Evolutionary conservation across 2,329 filamentous ascomycete species (phyloP).

Genomic region (Aureobasidium sp.): DNA sequence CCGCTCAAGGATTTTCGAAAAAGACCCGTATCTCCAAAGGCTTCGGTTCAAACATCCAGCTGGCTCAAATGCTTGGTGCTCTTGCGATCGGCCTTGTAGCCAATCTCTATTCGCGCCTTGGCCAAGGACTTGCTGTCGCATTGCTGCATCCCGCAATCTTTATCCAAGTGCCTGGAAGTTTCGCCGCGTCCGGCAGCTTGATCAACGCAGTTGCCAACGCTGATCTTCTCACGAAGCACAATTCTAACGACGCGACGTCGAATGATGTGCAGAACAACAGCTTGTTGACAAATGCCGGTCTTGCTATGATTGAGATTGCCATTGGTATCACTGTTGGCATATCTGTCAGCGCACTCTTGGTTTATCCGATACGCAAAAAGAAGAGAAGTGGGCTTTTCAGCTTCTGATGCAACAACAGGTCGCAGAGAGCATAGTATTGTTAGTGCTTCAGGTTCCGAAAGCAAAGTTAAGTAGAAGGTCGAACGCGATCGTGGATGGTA

Average conservation of each 20-base stretch:
- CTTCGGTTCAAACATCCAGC: not conserved
- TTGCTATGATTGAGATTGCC: not conserved
- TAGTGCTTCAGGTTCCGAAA: no score
- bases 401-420: not conserved
- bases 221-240: not conserved
- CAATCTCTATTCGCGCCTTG: not conserved
- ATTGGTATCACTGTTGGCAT: not conserved
- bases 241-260: not conserved
- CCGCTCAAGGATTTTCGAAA: not conserved
- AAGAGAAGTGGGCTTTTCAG: not conserved
- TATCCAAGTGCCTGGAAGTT: constrained; percentile 1
- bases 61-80: not conserved
- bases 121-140: not conserved
- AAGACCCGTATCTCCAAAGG: not conserved
- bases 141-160: not conserved
- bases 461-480: no score
- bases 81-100: not conserved
- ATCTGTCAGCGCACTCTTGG: not conserved
- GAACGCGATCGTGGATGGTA: no score
- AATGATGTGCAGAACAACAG: not conserved
- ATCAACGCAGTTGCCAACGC: not conserved
- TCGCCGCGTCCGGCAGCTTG: not conserved
- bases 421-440: no score
- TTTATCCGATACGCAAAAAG: not conserved
- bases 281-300: not conserved